Base-by-base conservation (phyloP, 805 yeast genomes). In the Blastobotrys americana region DNA sequence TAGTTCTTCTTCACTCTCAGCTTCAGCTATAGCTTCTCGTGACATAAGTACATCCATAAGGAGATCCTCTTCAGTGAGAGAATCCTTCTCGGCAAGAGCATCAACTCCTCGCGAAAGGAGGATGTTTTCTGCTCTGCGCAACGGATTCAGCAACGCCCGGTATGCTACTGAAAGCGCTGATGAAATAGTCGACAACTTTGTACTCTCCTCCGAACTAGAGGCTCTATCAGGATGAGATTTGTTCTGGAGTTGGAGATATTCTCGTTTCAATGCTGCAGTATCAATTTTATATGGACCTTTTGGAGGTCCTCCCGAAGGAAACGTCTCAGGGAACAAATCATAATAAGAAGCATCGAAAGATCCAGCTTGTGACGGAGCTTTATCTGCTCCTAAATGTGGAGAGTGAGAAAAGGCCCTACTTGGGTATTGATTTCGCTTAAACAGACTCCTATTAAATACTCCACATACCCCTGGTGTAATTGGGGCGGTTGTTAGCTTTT, bases 11-110 rank as follows among this genome's bases (percentile, higher is more conserved):
- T 77, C 82, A 42, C 64, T 65, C 1, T 68, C 66, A 3, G 86
- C 80, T 51, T 77, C 77, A 49, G 85, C 94, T 46, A 89, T 66
- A 35, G 77, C 74, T 62, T 90, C 98, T 59, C 89, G 93, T 3
- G 86, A 78, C 52, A 87, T 94, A 64, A 90, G 68, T 18, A 90
- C 83, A 37, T 77, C 77, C 81, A 86, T 76, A 34, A 90, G 65
- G 57, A 85, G 66, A 13, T 68, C 73, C 46, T 61, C 76, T 40
- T 65, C 40, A 66, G 69, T 53, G 69, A 77, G 49, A 64, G 64
- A 39, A 55, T 60, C 62, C 61, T 69, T 50, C 46, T 70, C 71
- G 5, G 71, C 68, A 16, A 65, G 63, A 4, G 77, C 79, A 53
- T 89, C 96, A 20, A 74, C 65, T 51, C 72, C 73, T 4, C 72